Evolutionary conservation across 148 eudicot species (phyloP), one percentile per base, ranked within the genome.

Genomic region (Suaeda aralocaspica): DNA sequence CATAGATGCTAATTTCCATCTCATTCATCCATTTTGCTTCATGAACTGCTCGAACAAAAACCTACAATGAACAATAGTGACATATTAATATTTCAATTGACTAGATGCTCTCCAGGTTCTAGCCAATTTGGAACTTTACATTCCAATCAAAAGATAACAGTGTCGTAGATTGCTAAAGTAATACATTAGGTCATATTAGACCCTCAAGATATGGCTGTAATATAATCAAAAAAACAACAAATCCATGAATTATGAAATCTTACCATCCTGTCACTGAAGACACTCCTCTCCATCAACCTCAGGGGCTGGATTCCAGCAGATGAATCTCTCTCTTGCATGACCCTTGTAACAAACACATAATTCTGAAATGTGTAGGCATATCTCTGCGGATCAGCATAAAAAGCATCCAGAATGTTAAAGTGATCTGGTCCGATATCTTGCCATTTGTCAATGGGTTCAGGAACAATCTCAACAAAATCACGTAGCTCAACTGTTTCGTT

Each of bases 1-100:
- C 96, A 12, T 92, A 92, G 13, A 92, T 90, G 86, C 90, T 88
- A 52, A 92, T 92, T 76, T 92, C 98, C 98, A 92, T 92, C 84
- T 92, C 98, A 75, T 78, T 92, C 98, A 92, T 92, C 96, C 96
- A 92, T 46, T 92, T 90, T 30, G 98, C 98, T 81, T 92, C 98
- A 83, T 92, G 98, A 68, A 92, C 98, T 58, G 98, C 98, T 64
- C 98, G 87, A 56, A 92, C 98, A 85, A 92, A 92, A 59, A 92
- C 98, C 98, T 92, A 76, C 15, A 76, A 21, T 41, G 70, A 73
- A 34, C 30, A 66, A 68, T 64, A 64, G 31, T 42, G 13, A 63
- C 66, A 60, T 71, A 11, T 5, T 28, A 3, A 70, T n/a, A 48
- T 36, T 42, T 19, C 24, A 52, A 19, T 24, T 3, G 5, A 46